Conservation (phyloP, 2,329 filamentous ascomycete genomes). For the Emergomyces africanus region DNA sequence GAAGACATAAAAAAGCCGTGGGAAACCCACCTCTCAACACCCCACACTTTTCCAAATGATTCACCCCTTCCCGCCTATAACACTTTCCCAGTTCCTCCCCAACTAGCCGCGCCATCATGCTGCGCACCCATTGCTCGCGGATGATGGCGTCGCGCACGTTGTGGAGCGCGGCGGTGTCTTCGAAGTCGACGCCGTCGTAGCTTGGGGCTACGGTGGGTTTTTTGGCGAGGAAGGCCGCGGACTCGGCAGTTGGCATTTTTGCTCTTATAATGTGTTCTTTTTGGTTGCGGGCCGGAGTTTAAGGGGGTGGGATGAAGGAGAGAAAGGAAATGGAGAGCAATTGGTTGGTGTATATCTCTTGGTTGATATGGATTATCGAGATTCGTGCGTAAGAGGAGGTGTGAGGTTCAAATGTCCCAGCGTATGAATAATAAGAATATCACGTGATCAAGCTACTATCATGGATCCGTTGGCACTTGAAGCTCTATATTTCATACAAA, state of each 20-base stretch:
- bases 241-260: slow-evolving; percentile 53
- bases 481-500: too few species aligned
- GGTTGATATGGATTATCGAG: background rate
- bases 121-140: slow-evolving; percentile 55
- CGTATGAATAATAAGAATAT: too few species aligned
- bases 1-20: background rate
- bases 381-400: background rate
- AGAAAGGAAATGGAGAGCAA: slow-evolving; percentile 2
- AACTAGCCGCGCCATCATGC: slow-evolving; percentile 55
- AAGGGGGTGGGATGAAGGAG: background rate
- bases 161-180: slow-evolving; percentile 50
- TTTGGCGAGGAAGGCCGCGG: slow-evolving; percentile 49
- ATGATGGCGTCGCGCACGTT: slow-evolving; percentile 53
- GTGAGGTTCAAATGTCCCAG: too few species aligned
- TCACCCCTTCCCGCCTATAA: slow-evolving; percentile 52
- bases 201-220: slow-evolving; percentile 54
- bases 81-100: slow-evolving; percentile 56
- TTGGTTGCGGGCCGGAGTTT: background rate
- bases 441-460: too few species aligned
- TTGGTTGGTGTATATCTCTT: background rate
- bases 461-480: too few species aligned
- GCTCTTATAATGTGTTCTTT: background rate
- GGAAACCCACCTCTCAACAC: slow-evolving; percentile 46
- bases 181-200: slow-evolving; percentile 55
- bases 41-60: slow-evolving; percentile 56